Evolutionary conservation across 108 stramenopile genomes (phyloP).

Genomic region (Cylindrotheca fusiformis): DNA sequence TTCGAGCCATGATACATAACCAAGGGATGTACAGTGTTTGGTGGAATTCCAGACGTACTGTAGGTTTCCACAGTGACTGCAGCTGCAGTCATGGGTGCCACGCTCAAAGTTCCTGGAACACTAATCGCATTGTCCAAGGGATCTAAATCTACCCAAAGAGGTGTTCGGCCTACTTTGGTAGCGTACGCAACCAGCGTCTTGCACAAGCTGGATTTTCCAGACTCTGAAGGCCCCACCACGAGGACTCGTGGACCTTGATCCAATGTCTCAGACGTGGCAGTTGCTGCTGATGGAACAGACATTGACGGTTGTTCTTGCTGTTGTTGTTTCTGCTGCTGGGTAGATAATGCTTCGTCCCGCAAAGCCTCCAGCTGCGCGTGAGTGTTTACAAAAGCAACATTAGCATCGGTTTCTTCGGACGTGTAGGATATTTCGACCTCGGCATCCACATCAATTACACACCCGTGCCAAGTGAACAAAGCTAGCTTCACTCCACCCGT

Average conservation of each 20-base stretch:
- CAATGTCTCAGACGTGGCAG: background rate
- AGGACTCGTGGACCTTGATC: slow-evolving; percentile 75
- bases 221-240: slow-evolving; percentile 75
- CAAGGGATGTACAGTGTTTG: slow-evolving; percentile 47
- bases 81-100: slow-evolving; percentile 51
- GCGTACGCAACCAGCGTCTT: slow-evolving; percentile 78
- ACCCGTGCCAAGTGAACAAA: slow-evolving; percentile 90
- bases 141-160: slow-evolving; percentile 81
- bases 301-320: background rate
- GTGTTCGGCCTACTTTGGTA: slow-evolving; percentile 75
- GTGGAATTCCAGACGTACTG: slow-evolving; percentile 57
- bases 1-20: slow-evolving; percentile 63
- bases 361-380: slow-evolving; percentile 90
- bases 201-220: slow-evolving; percentile 75
- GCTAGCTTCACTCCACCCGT: slow-evolving; percentile 69
- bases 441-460: slow-evolving; percentile 54
- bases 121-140: slow-evolving; percentile 66
- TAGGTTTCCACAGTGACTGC: slow-evolving; percentile 54
- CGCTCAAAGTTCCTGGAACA: slow-evolving; percentile 77
- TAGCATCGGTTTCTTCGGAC: slow-evolving; percentile 71
- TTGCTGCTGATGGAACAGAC: background rate
- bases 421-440: slow-evolving; percentile 57
- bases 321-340: slow-evolving; percentile 1
- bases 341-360: slow-evolving; percentile 70
- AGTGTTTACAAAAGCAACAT: slow-evolving; percentile 86